phyloP scores from a whole-genome alignment of 1,139 yeast genomes.

The Kurtzmaniella natalensis region DNA sequence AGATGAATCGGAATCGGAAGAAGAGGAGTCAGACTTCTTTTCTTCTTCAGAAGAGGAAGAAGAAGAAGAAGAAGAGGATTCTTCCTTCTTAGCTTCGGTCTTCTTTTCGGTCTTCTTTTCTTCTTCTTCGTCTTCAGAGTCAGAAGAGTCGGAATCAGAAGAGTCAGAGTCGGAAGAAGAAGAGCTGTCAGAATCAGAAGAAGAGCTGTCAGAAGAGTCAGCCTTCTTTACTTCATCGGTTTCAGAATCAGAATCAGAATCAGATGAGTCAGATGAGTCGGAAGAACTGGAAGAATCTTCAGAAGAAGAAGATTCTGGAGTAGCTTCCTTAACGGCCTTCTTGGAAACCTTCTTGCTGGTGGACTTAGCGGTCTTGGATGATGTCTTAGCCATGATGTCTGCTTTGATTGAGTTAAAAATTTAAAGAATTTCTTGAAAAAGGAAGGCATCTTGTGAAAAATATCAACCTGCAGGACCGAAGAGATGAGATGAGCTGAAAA shows the following conservation, averaged over 20 bases:
- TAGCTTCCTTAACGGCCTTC: conserved; percentile 29
- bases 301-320: conserved; percentile 20
- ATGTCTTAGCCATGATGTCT: conserved; percentile 27
- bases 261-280: conserved; percentile 20
- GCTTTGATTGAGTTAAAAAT: neutral
- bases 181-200: conserved; percentile 2
- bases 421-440: conserved; percentile 3
- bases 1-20: conserved; percentile 16
- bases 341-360: conserved; percentile 20
- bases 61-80: conserved; percentile 16
- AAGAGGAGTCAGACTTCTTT: conserved; percentile 15
- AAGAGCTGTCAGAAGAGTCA: conserved; percentile 11
- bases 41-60: conserved; percentile 15
- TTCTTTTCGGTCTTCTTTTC: conserved; percentile 11
- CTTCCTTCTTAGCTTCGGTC: conserved; percentile 21
- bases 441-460: conserved; percentile 5
- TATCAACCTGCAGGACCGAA: conserved; percentile 2
- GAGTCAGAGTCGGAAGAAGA: conserved; percentile 14
- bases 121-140: conserved; percentile 14
- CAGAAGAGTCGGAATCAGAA: conserved; percentile 15
- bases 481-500: conserved; percentile 4
- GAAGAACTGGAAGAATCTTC: conserved; percentile 13
- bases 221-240: conserved; percentile 12
- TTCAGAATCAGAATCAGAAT: conserved; percentile 22
- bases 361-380: conserved; percentile 22